Base-by-base conservation (phyloP, 805 yeast genomes). In the Aciculoconidium aculeatum region DNA sequence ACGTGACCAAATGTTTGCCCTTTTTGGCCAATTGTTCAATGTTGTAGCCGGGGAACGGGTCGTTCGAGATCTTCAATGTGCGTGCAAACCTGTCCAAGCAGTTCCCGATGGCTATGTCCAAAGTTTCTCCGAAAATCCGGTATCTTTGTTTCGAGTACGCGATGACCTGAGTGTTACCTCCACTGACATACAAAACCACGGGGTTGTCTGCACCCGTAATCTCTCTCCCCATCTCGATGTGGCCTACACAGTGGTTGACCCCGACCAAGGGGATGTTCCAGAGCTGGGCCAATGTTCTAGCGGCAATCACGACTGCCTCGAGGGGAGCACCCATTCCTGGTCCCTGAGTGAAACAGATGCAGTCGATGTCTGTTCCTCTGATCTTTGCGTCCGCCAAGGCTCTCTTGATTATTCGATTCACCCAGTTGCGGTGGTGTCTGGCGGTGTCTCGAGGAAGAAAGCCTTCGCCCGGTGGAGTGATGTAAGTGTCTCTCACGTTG, bases 251-350 rank as follows among this genome's bases (percentile, higher is more conserved):
- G 55, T 92, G 98, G 48, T 92, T 92, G 3, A 92, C 98, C 0
- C 97, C 97, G 6, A 92, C 80, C 17, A 92, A 55, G 0, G 98
- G 97, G 13, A 82, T 59, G 2, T 72, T 52, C 94, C 95, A 86
- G 41, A 90, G 50, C 42, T 80, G 76, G 6, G 86, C 65, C 21
- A 88, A 58, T 0, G 96, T 78, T 49, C 99, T 65, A 1, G 98
- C 97, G 1, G 94, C 94, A 27, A 92, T 68, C 3, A 81, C 97
- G 21, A 87, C 96, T 32, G 90, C 77, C 45, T 92, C 95, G 30
- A 92, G 61, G 0, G 99, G 99, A 1, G 97, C 97, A 3, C 99
- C 99, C 97, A 92, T 92, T 1, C 99, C 99, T 1, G 98, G 99
- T 4, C 98, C 98, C 56, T 83, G 94, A 1, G 98, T 92, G 53